phyloP scores from a whole-genome alignment of 768 basidiomycete species.

The Tubosaeta sp. region DNA sequence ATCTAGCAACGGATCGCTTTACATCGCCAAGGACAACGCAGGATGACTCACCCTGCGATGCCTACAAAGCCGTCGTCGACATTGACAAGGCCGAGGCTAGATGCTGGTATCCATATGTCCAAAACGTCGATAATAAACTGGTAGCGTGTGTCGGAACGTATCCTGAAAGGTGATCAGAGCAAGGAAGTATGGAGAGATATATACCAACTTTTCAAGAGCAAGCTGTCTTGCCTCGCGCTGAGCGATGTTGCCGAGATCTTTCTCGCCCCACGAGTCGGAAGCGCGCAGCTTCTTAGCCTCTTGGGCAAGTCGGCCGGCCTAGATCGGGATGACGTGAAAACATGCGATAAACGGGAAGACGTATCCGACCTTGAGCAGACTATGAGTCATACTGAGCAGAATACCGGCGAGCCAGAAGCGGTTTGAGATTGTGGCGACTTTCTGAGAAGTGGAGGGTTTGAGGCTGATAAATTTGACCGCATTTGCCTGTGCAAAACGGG shows the following conservation, averaged over 20 bases:
- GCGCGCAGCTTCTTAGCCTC: conserved; percentile 53
- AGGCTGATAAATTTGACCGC: conserved; percentile 60
- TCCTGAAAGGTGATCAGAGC: conserved; percentile 34
- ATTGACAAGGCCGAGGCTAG: conserved; percentile 67
- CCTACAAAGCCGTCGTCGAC: conserved; percentile 86
- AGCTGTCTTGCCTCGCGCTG: conserved; percentile 63
- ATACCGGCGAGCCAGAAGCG: conserved; percentile 90
- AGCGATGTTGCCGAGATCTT: conserved; percentile 61
- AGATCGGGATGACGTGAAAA: not conserved
- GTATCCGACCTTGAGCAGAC: conserved; percentile 56
- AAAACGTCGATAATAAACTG: conserved; percentile 84
- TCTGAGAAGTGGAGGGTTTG: conserved; percentile 55
- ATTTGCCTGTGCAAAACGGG: conserved; percentile 46
- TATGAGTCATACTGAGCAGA: conserved; percentile 68
- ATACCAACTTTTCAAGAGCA: conserved; percentile 48
- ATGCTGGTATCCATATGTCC: conserved; percentile 89
- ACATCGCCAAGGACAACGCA: not conserved
- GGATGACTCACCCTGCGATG: conserved; percentile 67
- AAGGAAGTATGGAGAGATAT: not conserved
- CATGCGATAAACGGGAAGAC: not conserved
- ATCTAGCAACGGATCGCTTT: conserved; percentile 35
- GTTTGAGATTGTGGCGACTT: conserved; percentile 62
- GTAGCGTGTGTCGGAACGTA: conserved; percentile 60
- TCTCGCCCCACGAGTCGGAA: conserved; percentile 51
- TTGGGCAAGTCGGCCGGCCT: conserved; percentile 60